These are phyloP conservation scores for Scytalidium sp. DNA, from an alignment of 2,329 filamentous ascomycete species.

Conservation along the genomic window DNA sequence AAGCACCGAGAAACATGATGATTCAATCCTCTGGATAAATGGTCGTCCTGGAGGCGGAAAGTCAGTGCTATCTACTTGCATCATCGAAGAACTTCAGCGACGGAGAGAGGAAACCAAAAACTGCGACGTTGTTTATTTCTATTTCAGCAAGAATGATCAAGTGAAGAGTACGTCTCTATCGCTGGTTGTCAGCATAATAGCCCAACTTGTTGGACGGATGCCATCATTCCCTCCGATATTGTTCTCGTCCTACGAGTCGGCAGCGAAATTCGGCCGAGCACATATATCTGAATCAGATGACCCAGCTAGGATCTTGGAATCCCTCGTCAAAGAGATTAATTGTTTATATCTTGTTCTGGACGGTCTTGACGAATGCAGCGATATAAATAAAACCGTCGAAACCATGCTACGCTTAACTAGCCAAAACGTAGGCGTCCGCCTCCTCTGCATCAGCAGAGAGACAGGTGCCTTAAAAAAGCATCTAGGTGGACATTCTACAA, in stretches of 20 bases:
- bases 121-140: neutral
- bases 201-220: neutral
- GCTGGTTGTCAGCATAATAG: neutral
- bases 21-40: constrained; percentile 2
- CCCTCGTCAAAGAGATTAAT: neutral
- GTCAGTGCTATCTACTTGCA: neutral
- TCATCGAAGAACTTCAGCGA: constrained; percentile 1
- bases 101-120: neutral
- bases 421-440: neutral
- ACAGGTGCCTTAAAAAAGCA: neutral
- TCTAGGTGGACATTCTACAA: neutral
- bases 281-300: neutral
- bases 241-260: neutral
- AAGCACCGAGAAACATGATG: neutral
- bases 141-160: neutral
- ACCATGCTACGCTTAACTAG: neutral
- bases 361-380: neutral
- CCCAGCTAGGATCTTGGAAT: neutral
- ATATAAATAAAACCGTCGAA: neutral
- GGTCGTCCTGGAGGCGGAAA: constrained; percentile 1
- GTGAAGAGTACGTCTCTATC: neutral
- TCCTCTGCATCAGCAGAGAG: neutral
- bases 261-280: neutral
- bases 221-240: neutral
- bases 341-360: neutral